Evolutionary conservation across 2,329 filamentous ascomycete genomes (phyloP).

Genomic region (Penicillium sclerotigenum): DNA sequence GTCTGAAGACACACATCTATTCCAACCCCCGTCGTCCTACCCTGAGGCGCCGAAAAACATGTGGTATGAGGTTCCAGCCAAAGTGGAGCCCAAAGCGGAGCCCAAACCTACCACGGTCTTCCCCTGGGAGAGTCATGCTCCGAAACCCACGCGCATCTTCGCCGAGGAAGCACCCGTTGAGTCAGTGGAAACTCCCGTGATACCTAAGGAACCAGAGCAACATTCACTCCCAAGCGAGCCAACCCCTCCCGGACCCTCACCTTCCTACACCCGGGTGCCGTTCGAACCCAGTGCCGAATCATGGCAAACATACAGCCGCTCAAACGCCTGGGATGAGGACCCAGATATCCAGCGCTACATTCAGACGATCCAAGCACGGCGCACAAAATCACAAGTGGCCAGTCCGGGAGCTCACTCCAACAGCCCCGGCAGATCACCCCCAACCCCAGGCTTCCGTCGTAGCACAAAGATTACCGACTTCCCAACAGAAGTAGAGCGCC

Average conservation of each 20-base stretch:
- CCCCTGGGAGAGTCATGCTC: constrained; percentile 76
- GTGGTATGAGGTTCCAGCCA: constrained; percentile 75
- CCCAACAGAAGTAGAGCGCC: constrained; percentile 74
- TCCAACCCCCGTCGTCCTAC: constrained; percentile 72
- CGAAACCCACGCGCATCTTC: constrained; percentile 55
- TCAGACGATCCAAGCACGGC: constrained; percentile 67
- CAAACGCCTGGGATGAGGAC: constrained; percentile 91
- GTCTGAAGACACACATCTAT: constrained; percentile 71
- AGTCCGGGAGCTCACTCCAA: constrained; percentile 12
- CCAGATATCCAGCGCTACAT: constrained; percentile 87
- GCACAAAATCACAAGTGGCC: constrained; percentile 47
- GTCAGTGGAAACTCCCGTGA: background rate
- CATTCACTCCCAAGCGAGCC: background rate
- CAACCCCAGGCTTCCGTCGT: constrained; percentile 39
- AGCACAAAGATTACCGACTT: constrained; percentile 80
- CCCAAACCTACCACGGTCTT: constrained; percentile 69
- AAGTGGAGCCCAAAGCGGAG: constrained; percentile 59
- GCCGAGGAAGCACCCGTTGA: constrained; percentile 23
- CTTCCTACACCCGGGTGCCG: constrained; percentile 6
- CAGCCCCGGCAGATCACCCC: constrained; percentile 11
- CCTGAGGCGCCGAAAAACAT: constrained; percentile 81
- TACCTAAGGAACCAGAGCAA: background rate
- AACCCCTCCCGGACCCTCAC: background rate
- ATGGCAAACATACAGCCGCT: constrained; percentile 71
- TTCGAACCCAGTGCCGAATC: constrained; percentile 45